Conservation (phyloP, 192 early-diverging fungal species). For the Gaertneriomyces sp. region DNA sequence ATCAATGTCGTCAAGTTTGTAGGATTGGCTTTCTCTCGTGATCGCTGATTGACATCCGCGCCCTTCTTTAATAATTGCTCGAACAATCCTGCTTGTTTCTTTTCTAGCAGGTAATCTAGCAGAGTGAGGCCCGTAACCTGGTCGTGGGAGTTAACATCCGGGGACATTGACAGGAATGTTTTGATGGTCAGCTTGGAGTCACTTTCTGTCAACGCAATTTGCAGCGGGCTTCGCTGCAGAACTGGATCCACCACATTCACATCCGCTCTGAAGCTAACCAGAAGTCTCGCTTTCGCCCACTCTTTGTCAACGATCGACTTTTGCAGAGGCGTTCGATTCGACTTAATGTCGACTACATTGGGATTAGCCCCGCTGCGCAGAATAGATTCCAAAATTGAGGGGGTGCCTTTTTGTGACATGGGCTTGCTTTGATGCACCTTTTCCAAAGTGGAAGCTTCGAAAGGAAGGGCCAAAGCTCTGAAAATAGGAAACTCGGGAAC, state of each 20-base stretch:
- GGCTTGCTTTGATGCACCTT: too few species aligned
- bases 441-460: too few species aligned
- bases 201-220: slow-evolving; percentile 9
- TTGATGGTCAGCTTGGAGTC: neutral
- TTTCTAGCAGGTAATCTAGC: neutral
- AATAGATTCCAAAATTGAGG: neutral
- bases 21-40: slow-evolving; percentile 16
- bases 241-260: slow-evolving; percentile 30
- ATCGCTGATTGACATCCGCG: slow-evolving; percentile 39
- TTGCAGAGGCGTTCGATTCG: slow-evolving; percentile 12
- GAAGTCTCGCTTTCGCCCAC: neutral
- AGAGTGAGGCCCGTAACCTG: slow-evolving; percentile 32
- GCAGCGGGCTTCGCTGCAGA: slow-evolving; percentile 19
- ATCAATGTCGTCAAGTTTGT: slow-evolving; percentile 39
- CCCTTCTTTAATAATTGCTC: slow-evolving; percentile 3
- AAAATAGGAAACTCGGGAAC: too few species aligned
- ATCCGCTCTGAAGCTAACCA: slow-evolving; percentile 24
- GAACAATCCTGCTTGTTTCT: neutral
- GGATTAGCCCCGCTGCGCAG: slow-evolving; percentile 21
- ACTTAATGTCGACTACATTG: slow-evolving; percentile 17
- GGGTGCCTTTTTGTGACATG: neutral
- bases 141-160: slow-evolving; percentile 40
- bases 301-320: slow-evolving; percentile 9
- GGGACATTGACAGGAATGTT: slow-evolving; percentile 5
- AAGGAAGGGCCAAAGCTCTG: too few species aligned